Base-by-base conservation (phyloP, 805 yeast species). In the Henningerozyma blattae region DNA sequence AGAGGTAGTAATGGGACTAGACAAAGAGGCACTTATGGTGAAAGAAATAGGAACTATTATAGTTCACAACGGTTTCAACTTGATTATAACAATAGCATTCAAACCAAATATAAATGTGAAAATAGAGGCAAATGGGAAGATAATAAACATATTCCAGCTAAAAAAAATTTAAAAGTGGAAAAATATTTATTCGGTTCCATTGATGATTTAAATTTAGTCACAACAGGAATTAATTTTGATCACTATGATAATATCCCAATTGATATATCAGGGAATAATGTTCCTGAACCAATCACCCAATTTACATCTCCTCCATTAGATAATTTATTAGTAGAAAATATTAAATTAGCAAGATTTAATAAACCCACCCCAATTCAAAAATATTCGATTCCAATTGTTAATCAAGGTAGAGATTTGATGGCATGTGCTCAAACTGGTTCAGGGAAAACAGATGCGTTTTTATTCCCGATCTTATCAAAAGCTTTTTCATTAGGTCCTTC, bases 371-470 rank as follows among this genome's bases (percentile, higher is more conserved):
- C 94, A 34, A 94, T 84, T 36, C 94, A 84, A 59, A 84, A 84
- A 64, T 83, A 82, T 70, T 83, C 94, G 27, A 80, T 84, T 42
- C 94, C 94, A 43, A 84, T 84, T 46, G 87, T 84, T 44, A 82
- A 86, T 41, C 75, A 68, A 40, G 83, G 86, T 49, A 74, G 94
- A 63, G 94, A 84, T 62, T 70, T 84, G 63, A 84, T 84, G 94
- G 94, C 94, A 22, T 84, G 94, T 72, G 94, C 94, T 39, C 94
- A 84, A 68, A 84, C 94, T 46, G 94, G 94, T 77, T 87, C 96
- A 39, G 98, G 98, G 72, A 89, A 89, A 68, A 89, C 98, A 54
- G 97, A 96, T 70, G 97, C 97, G 45, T 91, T 91, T 71, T 67
- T 89, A 57, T 91, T 89, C 79, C 97, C 98, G 43, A 93, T 89